phyloP scores from a whole-genome alignment of 345 rosid species.

The Dipteronia dyeriana region DNA sequence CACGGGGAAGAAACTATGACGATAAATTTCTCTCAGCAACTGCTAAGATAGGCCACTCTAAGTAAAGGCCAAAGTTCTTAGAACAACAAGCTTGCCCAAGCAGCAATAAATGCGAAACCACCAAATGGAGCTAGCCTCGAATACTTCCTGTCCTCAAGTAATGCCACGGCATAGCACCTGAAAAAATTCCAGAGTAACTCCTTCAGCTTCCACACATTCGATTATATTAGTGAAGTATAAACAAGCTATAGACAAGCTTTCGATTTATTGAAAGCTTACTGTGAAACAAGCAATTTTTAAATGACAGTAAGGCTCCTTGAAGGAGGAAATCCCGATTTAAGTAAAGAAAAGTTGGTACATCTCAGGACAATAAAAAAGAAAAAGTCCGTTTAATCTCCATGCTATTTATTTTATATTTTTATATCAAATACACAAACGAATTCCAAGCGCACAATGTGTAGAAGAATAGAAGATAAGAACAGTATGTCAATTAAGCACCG shows the following conservation, averaged over 20 bases:
- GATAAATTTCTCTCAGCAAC: background rate
- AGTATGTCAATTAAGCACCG: background rate
- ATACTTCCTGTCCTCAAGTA: slow-evolving; percentile 79
- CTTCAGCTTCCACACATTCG: background rate
- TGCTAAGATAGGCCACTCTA: too few species aligned
- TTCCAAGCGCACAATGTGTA: background rate
- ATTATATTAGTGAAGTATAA: background rate
- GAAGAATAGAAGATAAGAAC: background rate
- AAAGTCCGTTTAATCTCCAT: background rate
- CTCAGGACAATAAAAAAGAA: too few species aligned
- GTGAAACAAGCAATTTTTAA: background rate
- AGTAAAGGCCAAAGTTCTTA: slow-evolving; percentile 27
- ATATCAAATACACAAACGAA: too few species aligned
- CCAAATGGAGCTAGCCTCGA: slow-evolving; percentile 85
- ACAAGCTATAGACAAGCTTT: background rate
- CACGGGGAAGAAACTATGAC: background rate
- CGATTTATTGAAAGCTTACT: background rate
- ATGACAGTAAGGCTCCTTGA: background rate
- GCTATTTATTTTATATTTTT: too few species aligned
- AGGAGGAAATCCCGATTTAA: background rate
- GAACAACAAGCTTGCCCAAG: slow-evolving; percentile 85
- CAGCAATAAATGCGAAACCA: slow-evolving; percentile 81
- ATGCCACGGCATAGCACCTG: slow-evolving; percentile 87
- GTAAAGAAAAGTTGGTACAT: background rate
- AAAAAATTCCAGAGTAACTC: slow-evolving; percentile 11